Percentiles rank a stretch among this genome's conserved stretches.
Evolutionary conservation across 2,329 filamentous ascomycete genomes (phyloP).

Genomic region (Leptosphaerulina australis): DNA sequence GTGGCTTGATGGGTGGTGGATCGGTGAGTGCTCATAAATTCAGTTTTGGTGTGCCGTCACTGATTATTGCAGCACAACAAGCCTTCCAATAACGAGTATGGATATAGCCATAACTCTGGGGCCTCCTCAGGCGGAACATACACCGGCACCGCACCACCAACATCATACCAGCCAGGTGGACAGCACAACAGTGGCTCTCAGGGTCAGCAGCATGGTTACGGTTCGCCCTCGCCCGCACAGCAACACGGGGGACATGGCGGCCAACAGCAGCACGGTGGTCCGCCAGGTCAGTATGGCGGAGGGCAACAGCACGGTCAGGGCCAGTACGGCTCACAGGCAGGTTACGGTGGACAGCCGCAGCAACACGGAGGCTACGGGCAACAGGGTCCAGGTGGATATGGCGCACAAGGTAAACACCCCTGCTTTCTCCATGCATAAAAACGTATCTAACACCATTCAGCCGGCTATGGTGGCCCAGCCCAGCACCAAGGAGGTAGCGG

Average conservation of each 20-base stretch:
- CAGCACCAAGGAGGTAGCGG: slow-evolving; percentile 26
- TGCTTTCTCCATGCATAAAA: not conserved
- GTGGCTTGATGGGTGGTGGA: slow-evolving; percentile 46
- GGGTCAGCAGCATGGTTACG: slow-evolving; percentile 29
- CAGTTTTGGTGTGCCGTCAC: not conserved
- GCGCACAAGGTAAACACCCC: slow-evolving; percentile 25
- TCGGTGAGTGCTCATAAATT: slow-evolving; percentile 34
- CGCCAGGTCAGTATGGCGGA: slow-evolving; percentile 21
- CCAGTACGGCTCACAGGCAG: slow-evolving; percentile 33
- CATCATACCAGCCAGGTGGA: slow-evolving; percentile 60
- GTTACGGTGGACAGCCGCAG: slow-evolving; percentile 32
- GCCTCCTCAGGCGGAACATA: slow-evolving; percentile 60
- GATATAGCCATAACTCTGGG: slow-evolving; percentile 63
- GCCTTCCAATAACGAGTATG: slow-evolving; percentile 55
- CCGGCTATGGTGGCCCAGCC: slow-evolving; percentile 43
- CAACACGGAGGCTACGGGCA: slow-evolving; percentile 33
- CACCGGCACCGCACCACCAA: slow-evolving; percentile 67
- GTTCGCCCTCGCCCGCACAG: slow-evolving; percentile 28
- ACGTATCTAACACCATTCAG: slow-evolving; percentile 18
- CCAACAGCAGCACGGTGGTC: slow-evolving; percentile 25
- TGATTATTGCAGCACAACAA: slow-evolving; percentile 37
- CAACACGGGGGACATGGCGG: slow-evolving; percentile 23
- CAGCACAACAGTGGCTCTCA: slow-evolving; percentile 32
- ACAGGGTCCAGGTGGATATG: slow-evolving; percentile 26
- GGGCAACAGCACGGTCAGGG: slow-evolving; percentile 15